Evolutionary conservation across 768 basidiomycete genomes (phyloP).

Genomic region (Sutorius australiensis): DNA sequence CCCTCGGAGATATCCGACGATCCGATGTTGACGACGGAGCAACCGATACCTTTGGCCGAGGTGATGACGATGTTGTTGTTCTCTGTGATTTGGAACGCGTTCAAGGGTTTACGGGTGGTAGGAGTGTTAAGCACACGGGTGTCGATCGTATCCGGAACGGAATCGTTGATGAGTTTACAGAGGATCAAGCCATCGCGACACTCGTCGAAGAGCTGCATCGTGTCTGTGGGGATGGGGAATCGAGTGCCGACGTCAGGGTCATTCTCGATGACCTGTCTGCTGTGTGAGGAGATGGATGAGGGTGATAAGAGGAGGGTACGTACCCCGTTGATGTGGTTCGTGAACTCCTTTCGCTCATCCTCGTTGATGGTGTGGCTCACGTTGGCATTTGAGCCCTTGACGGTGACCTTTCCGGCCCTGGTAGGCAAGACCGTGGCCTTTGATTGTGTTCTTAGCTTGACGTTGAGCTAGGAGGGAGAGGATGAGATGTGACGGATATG

Average conservation of each 20-base stretch:
- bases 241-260: constrained; percentile 80
- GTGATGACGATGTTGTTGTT: constrained; percentile 99
- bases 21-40: constrained; percentile 98
- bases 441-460: constrained; percentile 62
- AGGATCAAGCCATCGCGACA: constrained; percentile 93
- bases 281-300: constrained; percentile 7
- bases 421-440: constrained; percentile 48
- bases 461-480: constrained; percentile 56
- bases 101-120: constrained; percentile 72
- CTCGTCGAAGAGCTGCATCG: constrained; percentile 99
- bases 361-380: constrained; percentile 97
- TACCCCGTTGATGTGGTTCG: constrained; percentile 96
- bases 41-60: constrained; percentile 96
- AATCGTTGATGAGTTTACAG: constrained; percentile 98
- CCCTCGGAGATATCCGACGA: constrained; percentile 90
- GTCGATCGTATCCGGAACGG: constrained; percentile 98
- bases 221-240: constrained; percentile 90
- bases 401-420: constrained; percentile 86
- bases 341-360: constrained; percentile 92
- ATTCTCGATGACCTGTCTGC: constrained; percentile 76
- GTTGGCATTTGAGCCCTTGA: constrained; percentile 92
- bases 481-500: constrained; percentile 11
- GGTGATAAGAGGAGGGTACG: constrained; percentile 26
- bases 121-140: constrained; percentile 96
- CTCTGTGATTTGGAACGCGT: constrained; percentile 98